These are phyloP conservation scores for Aristolochia contorta DNA, from an alignment of 164 flowering plant species.

Conservation along the genomic window DNA sequence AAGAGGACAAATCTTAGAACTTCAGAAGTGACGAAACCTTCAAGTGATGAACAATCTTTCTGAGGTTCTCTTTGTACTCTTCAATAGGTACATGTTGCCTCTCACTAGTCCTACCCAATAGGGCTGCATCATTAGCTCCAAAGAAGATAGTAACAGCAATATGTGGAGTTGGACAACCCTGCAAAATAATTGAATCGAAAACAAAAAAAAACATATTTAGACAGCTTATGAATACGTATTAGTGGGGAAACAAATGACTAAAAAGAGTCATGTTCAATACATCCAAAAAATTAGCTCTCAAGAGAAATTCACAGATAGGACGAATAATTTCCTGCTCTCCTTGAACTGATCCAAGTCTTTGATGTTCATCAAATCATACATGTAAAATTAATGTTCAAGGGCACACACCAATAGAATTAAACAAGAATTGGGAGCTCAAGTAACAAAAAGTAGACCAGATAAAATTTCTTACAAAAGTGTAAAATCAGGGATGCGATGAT, in stretches of 20 bases:
- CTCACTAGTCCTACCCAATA: conserved; percentile 50
- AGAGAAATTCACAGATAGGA: not conserved
- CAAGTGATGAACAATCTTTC: conserved; percentile 56
- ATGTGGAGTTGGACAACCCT: conserved; percentile 44
- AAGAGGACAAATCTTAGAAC: not conserved
- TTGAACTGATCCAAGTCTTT: too few relatives aligned
- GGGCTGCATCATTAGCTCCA: conserved; percentile 96
- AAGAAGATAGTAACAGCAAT: conserved; percentile 71
- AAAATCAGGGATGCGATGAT: too few relatives aligned
- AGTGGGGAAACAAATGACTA: not conserved
- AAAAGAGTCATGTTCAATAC: not conserved
- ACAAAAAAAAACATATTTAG: not conserved
- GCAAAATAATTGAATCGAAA: conserved; percentile 10
- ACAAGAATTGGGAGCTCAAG: not conserved
- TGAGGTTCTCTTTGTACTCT: conserved; percentile 74
- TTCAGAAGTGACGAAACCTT: conserved; percentile 36
- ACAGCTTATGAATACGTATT: not conserved
- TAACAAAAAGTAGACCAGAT: too few relatives aligned
- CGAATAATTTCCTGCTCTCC: not conserved
- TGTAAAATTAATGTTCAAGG: too few relatives aligned
- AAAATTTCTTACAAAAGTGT: too few relatives aligned
- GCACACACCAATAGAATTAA: not conserved
- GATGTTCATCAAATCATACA: too few relatives aligned
- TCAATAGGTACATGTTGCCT: conserved; percentile 75
- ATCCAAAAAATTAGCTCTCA: not conserved